These are phyloP conservation scores for Torulaspora franciscae DNA, from an alignment of 805 yeast genomes.

Conservation along the genomic window DNA sequence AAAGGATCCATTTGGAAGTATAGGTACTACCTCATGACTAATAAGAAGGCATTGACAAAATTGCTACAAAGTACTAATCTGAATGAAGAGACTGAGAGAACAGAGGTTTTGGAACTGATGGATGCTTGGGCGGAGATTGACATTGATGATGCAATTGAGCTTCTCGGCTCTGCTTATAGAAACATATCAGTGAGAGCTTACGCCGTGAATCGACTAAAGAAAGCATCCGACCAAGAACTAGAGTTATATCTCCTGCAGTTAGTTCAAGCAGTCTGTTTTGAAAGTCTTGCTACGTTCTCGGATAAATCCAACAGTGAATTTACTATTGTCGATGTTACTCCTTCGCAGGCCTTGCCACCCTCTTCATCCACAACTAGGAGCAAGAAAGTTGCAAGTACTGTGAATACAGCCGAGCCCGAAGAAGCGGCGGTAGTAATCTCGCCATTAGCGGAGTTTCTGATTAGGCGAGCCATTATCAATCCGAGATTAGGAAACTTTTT, in stretches of 20 bases:
- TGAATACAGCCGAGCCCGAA: slow-evolving; percentile 13
- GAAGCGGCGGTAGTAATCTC: slow-evolving; percentile 38
- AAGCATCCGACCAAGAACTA: slow-evolving; percentile 75
- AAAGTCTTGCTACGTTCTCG: slow-evolving; percentile 36
- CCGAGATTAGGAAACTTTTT: slow-evolving; percentile 71
- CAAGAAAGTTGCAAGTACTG: slow-evolving; percentile 13
- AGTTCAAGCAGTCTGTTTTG: slow-evolving; percentile 88
- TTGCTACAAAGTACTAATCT: slow-evolving; percentile 84
- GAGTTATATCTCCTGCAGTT: slow-evolving; percentile 79
- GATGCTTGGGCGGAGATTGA: slow-evolving; percentile 71
- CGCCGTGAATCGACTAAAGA: slow-evolving; percentile 78
- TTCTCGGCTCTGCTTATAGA: slow-evolving; percentile 71
- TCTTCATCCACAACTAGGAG: slow-evolving; percentile 24
- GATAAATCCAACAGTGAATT: slow-evolving; percentile 36
- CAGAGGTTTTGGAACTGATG: slow-evolving; percentile 69
- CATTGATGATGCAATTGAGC: slow-evolving; percentile 79
- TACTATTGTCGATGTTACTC: slow-evolving; percentile 37
- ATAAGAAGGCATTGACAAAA: slow-evolving; percentile 67
- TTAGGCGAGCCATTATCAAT: slow-evolving; percentile 63
- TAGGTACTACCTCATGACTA: slow-evolving; percentile 70
- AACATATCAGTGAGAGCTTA: slow-evolving; percentile 72
- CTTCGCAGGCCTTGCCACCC: slow-evolving; percentile 22
- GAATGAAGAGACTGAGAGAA: slow-evolving; percentile 76
- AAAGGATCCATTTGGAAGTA: slow-evolving; percentile 88
- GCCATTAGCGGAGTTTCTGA: slow-evolving; percentile 69